phyloP scores from a whole-genome alignment of 2,329 filamentous ascomycete species.

The Sarocladiaceae sp. region DNA sequence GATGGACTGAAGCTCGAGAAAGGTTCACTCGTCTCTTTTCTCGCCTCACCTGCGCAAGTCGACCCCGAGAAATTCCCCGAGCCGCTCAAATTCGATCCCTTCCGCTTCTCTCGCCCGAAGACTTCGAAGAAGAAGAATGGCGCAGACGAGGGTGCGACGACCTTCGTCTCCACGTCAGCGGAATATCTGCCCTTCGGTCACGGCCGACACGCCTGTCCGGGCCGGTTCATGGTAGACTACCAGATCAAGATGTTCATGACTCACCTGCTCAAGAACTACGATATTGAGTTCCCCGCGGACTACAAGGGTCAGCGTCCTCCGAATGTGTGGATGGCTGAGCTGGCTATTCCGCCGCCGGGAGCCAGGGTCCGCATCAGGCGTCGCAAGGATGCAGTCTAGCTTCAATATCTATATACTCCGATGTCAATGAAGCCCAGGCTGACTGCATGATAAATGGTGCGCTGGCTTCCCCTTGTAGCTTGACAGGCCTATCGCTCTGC shows the following conservation, averaged over 20 bases:
- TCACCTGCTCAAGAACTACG: slow-evolving; percentile 26
- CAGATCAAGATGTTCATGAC: slow-evolving; percentile 31
- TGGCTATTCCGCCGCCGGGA: not conserved
- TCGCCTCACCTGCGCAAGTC: slow-evolving; percentile 22
- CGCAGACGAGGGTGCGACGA: no score
- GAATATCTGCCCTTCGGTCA: slow-evolving; percentile 31
- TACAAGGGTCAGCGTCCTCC: slow-evolving; percentile 12
- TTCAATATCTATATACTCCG: no score
- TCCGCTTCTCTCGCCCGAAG: slow-evolving; percentile 34
- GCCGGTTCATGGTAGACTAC: slow-evolving; percentile 31
- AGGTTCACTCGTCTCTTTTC: slow-evolving; percentile 26
- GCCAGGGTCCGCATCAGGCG: not conserved
- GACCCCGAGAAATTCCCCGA: slow-evolving; percentile 27
- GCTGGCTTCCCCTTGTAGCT: no score
- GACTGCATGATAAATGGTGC: no score
- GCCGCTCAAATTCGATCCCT: slow-evolving; percentile 32
- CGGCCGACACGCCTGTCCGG: slow-evolving; percentile 32
- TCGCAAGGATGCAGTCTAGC: no score
- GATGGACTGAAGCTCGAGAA: slow-evolving; percentile 25
- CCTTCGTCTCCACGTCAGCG: slow-evolving; percentile 24
- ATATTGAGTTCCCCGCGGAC: slow-evolving; percentile 18
- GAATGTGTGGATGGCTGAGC: slow-evolving; percentile 13
- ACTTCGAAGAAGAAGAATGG: no score
- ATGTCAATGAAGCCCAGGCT: no score
- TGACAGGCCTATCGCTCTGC: no score